Conservation (phyloP, 805 yeast species). For the Kuraishia borneana region DNA sequence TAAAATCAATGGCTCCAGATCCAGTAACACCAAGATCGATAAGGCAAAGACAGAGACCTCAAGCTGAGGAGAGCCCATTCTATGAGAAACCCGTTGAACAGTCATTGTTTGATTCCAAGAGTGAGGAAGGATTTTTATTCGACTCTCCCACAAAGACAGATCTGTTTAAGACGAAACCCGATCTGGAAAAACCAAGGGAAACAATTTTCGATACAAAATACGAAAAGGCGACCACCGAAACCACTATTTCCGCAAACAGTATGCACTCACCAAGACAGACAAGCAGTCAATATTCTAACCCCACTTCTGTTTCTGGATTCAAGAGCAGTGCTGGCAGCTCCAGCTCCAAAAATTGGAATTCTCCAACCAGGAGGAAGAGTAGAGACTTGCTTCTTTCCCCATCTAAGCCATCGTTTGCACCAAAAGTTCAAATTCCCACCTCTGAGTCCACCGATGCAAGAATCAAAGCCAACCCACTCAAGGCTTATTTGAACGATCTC, state of each 20-base stretch:
- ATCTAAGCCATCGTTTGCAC: background rate
- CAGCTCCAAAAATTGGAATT: conserved; percentile 23
- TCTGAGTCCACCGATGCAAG: conserved; percentile 7
- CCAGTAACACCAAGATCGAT: background rate
- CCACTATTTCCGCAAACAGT: conserved; percentile 1
- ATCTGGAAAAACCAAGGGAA: no score
- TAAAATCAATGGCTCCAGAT: background rate
- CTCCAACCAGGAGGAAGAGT: conserved; percentile 27
- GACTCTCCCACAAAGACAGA: background rate
- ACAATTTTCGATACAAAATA: no score
- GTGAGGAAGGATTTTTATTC: no score
- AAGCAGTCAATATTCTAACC: conserved; percentile 11
- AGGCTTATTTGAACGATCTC: conserved; percentile 39
- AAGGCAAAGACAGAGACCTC: background rate
- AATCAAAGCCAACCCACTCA: conserved; percentile 32
- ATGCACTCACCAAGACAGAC: conserved; percentile 1
- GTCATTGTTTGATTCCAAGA: no score
- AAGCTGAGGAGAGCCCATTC: background rate
- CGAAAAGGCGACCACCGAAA: no score
- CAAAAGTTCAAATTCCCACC: conserved; percentile 7
- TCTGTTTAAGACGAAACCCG: background rate
- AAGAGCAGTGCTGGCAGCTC: conserved; percentile 4
- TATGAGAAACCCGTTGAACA: no score
- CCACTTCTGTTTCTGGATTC: conserved; percentile 17
- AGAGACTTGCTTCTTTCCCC: background rate